These are phyloP conservation scores for Cyclospora cayetanensis DNA, from an alignment of 169 alveolate genomes.

Conservation along the genomic window DNA sequence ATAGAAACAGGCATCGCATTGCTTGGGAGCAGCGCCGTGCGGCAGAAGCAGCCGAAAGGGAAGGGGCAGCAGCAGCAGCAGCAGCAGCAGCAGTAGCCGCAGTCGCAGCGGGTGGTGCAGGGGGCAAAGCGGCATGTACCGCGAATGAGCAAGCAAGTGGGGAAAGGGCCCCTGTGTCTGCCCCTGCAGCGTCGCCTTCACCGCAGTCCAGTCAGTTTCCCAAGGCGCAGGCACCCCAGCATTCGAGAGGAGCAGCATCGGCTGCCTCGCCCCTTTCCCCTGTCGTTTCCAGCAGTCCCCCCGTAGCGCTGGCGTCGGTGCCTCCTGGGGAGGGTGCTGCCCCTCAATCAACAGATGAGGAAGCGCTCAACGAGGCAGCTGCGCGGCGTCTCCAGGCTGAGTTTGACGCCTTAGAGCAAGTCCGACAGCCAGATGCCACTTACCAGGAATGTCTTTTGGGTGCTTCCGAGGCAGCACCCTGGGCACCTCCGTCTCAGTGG, in stretches of 20 bases:
- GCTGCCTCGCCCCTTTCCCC: not conserved
- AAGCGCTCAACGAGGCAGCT: slow-evolving; percentile 10
- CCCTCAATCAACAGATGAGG: not conserved
- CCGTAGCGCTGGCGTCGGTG: too few species aligned
- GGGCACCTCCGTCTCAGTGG: not conserved
- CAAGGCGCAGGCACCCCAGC: not conserved
- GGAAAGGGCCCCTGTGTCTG: too few species aligned
- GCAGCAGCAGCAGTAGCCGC: not conserved
- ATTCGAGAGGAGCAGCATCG: not conserved
- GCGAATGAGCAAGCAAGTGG: too few species aligned
- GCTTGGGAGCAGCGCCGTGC: slow-evolving; percentile 38
- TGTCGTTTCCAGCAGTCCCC: not conserved
- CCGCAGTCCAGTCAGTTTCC: not conserved
- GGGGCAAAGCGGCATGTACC: not conserved
- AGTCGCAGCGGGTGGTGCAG: not conserved
- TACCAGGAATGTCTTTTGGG: slow-evolving; percentile 6
- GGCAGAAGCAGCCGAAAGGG: slow-evolving; percentile 20
- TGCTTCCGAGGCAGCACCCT: not conserved
- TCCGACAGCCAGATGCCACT: not conserved
- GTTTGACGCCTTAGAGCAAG: not conserved
- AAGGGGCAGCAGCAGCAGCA: slow-evolving; percentile 1
- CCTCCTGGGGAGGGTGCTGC: too few species aligned
- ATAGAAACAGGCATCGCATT: not conserved
- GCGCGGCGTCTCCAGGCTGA: not conserved
- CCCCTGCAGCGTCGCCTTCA: not conserved